phyloP scores from a whole-genome alignment of 2,329 filamentous ascomycete species.

The Colletotrichum destructivum region DNA sequence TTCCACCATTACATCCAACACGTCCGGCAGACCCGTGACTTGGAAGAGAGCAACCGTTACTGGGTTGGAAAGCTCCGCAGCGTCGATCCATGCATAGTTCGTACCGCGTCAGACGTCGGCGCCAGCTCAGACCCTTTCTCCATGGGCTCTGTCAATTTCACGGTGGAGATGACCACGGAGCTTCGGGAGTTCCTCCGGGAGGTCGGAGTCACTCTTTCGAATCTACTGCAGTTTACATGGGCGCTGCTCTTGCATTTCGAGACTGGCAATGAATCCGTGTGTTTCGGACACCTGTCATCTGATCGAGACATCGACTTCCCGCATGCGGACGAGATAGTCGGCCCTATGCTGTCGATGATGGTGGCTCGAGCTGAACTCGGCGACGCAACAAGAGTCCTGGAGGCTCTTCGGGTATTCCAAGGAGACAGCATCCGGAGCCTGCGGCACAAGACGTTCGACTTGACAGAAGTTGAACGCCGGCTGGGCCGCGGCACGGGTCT shows the following conservation, averaged over 20 bases:
- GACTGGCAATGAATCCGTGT: slow-evolving; percentile 6
- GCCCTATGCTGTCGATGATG: slow-evolving; percentile 15
- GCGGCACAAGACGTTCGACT: slow-evolving; percentile 24
- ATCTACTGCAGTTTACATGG: slow-evolving; percentile 22
- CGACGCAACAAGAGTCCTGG: not conserved
- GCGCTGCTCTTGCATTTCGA: slow-evolving; percentile 13
- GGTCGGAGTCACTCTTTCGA: slow-evolving; percentile 15
- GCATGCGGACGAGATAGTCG: slow-evolving; percentile 18
- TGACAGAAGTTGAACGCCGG: slow-evolving; percentile 21
- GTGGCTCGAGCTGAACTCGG: not conserved
- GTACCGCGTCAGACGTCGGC: not conserved
- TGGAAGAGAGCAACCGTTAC: not conserved
- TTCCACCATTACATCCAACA: slow-evolving; percentile 17
- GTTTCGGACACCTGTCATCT: slow-evolving; percentile 26
- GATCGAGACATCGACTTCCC: slow-evolving; percentile 27
- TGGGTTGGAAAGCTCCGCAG: slow-evolving; percentile 1
- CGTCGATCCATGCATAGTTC: slow-evolving; percentile 6
- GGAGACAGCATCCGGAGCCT: slow-evolving; percentile 21
- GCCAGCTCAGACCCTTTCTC: not conserved
- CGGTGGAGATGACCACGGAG: not conserved
- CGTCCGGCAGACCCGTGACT: not conserved
- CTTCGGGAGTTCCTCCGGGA: slow-evolving; percentile 1
- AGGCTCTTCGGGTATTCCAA: slow-evolving; percentile 12
- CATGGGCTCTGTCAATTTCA: slow-evolving; percentile 11
- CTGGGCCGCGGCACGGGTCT: slow-evolving; percentile 9